Percentiles rank a stretch among this genome's conserved stretches.
Evolutionary conservation across 306 rosid genomes (phyloP).

Genomic region (Citrullus mucosospermus): DNA sequence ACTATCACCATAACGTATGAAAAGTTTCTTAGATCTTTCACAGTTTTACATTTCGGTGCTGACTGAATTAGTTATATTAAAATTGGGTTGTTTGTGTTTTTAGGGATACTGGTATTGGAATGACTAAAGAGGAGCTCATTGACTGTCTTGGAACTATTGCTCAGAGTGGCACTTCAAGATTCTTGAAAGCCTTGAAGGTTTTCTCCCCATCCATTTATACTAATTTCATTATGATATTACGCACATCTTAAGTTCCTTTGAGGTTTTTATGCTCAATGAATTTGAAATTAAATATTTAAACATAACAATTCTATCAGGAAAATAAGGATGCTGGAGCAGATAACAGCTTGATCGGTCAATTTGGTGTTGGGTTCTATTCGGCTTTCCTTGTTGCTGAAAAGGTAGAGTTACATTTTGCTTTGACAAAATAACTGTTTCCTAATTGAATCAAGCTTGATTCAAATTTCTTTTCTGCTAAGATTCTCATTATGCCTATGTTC

Average conservation of each 20-base stretch:
- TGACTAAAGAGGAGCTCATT: conserved; percentile 84
- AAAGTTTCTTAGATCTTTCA: neutral
- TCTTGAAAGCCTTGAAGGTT: conserved; percentile 91
- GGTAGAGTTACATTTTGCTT: conserved; percentile 21
- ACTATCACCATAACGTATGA: conserved; percentile 75
- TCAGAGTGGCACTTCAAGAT: conserved; percentile 98
- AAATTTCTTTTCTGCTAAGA: neutral
- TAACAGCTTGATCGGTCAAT: conserved; percentile 86
- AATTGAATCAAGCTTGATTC: neutral
- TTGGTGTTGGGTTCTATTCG: conserved; percentile 97
- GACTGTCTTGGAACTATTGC: conserved; percentile 99
- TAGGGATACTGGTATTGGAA: conserved; percentile 96
- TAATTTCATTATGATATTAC: neutral
- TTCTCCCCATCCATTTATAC: neutral
- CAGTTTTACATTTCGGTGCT: neutral
- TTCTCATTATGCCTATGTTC: neutral
- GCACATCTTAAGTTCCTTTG: neutral
- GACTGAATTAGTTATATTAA: neutral
- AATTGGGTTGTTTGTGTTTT: neutral
- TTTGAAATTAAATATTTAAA: neutral
- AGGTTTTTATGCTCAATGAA: neutral
- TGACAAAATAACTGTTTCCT: neutral
- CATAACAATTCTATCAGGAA: conserved; percentile 34
- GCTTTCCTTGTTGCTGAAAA: conserved; percentile 94
- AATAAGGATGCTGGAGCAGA: conserved; percentile 86